Percentiles rank a stretch among this genome's conserved stretches.
Evolutionary conservation across 805 yeast genomes (phyloP).

Genomic region (Cyberlindnera lachancei): DNA sequence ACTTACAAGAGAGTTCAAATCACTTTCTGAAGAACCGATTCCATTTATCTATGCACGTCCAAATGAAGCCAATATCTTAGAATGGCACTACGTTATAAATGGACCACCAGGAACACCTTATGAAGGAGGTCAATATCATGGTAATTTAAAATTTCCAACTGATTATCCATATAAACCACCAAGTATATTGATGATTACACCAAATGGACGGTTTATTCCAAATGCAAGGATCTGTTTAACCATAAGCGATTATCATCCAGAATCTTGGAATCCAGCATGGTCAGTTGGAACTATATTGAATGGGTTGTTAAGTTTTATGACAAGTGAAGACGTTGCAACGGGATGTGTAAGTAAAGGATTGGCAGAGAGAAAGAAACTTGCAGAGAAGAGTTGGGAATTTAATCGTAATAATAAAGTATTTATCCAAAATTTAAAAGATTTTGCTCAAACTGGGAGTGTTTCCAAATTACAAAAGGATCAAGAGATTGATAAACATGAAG

Average conservation of each 20-base stretch:
- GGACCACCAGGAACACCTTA: constrained; percentile 91
- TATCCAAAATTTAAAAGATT: constrained; percentile 47
- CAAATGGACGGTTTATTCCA: constrained; percentile 76
- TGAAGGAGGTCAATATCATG: constrained; percentile 81
- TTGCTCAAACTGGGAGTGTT: too few species aligned
- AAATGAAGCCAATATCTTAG: constrained; percentile 72
- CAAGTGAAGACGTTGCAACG: constrained; percentile 72
- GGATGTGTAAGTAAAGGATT: constrained; percentile 70
- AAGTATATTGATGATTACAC: constrained; percentile 77
- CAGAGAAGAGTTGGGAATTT: constrained; percentile 34
- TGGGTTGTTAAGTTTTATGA: constrained; percentile 87
- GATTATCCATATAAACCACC: constrained; percentile 92
- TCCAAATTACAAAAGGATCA: too few species aligned
- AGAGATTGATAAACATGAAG: too few species aligned
- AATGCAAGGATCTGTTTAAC: constrained; percentile 74
- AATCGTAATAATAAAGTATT: constrained; percentile 35
- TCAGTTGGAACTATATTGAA: constrained; percentile 79
- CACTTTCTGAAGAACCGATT: constrained; percentile 68
- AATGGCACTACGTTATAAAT: constrained; percentile 87
- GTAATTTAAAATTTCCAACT: constrained; percentile 67
- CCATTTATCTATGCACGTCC: constrained; percentile 82
- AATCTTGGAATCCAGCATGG: constrained; percentile 95
- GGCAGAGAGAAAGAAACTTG: constrained; percentile 44
- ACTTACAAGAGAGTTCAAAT: constrained; percentile 73
- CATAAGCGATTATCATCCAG: constrained; percentile 90